Evolutionary conservation across 805 yeast species (phyloP), one percentile per base, ranked within the genome.

Genomic region (Candida coquimbonensis): DNA sequence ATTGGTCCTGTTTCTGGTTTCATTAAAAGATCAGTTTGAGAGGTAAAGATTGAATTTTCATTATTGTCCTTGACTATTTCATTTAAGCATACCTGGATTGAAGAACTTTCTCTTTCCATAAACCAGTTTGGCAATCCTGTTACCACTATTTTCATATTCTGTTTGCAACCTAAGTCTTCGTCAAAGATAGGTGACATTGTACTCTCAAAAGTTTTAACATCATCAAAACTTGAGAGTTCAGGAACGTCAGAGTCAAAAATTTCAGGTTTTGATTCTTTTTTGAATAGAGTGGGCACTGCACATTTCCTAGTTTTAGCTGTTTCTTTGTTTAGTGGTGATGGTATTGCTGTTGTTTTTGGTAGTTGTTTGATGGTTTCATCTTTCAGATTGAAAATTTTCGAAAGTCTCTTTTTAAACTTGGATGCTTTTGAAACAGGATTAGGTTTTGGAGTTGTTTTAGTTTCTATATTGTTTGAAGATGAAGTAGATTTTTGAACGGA

Each of bases 111-210:
- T 43, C 55, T 51, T 4, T 53, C 44, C 9, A 51, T 26, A 2
- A 46, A 39, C 56, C 58, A 55, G 36, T 34, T 31, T 16, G 34
- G 11, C 11, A 35, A 26, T 19, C 13, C 19, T 29, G 13, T 29
- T 14, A 40, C n/a, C 2, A 48, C 5, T 3, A 36, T 2, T 32
- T 46, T 43, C n/a, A 41, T 9, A 37, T 45, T 44, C 4, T 17
- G 26, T 25, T 36, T 38, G 2, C 19, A 6, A 5, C 47, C 47
- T 9, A 41, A 35, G 17, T 42, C 42, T 3, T 54, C 57, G 29
- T 57, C 62, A 36, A 54, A 55, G 4, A 58, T 42, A 5, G 60
- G 50, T 3, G 52, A 36, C 62, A 58, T 56, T 11, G 54, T 46
- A 3, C 55, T 53, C 27, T 56, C 62, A 36, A 56, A 58, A 4